phyloP scores from a whole-genome alignment of 148 eudicot species.

The Cornus kousa region DNA sequence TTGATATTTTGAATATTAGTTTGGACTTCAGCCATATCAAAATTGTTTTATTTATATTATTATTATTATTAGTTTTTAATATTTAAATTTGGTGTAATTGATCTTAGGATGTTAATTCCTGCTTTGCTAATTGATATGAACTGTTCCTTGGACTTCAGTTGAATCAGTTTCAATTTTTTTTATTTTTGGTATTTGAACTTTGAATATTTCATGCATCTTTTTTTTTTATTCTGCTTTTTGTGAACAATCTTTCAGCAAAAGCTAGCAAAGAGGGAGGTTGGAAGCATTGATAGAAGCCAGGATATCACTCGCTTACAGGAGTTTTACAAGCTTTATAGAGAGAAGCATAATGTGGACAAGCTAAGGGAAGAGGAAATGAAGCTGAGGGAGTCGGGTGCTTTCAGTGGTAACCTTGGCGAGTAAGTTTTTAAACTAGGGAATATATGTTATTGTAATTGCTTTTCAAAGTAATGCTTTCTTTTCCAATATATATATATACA shows the following conservation, averaged over 20 bases:
- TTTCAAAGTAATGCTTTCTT: slow-evolving; percentile 1
- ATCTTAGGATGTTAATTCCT: background rate
- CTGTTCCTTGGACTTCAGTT: background rate
- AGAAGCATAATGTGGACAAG: slow-evolving; percentile 69
- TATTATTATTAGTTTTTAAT: too few relatives aligned
- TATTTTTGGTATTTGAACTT: background rate
- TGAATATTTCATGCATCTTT: background rate
- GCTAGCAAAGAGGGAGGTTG: slow-evolving; percentile 91
- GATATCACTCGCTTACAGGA: slow-evolving; percentile 88
- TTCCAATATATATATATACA: background rate
- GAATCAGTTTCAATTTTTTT: too few relatives aligned
- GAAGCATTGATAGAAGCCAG: slow-evolving; percentile 86
- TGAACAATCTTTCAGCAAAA: slow-evolving; percentile 67
- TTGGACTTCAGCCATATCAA: too few relatives aligned
- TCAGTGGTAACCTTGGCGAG: slow-evolving; percentile 92
- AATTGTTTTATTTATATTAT: too few relatives aligned
- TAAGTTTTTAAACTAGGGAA: slow-evolving; percentile 32
- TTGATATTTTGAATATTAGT: too few relatives aligned
- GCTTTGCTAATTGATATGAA: background rate
- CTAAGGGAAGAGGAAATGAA: slow-evolving; percentile 86
- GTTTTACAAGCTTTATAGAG: slow-evolving; percentile 76
- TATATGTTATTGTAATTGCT: background rate
- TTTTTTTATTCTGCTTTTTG: background rate
- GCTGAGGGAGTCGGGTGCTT: slow-evolving; percentile 77
- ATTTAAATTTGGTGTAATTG: background rate